phyloP scores from a whole-genome alignment of 1,139 yeast genomes.

The Diutina siamensis region DNA sequence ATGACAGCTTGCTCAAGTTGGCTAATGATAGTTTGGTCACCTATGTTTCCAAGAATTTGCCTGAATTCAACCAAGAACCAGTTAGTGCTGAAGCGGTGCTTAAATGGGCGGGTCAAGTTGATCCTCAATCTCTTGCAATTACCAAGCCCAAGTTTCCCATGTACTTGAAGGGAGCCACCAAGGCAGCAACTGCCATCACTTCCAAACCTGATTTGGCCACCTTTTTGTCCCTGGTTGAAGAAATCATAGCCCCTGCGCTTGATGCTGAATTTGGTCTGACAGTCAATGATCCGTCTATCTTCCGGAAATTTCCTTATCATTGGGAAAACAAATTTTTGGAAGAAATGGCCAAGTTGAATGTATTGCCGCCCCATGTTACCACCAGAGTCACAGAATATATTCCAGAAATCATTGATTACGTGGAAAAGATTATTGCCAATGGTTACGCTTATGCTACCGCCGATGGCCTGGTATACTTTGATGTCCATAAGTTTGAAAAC shows the following conservation, averaged over 20 bases:
- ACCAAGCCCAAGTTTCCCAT: constrained; percentile 76
- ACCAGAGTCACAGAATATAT: constrained; percentile 96
- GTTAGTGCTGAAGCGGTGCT: constrained; percentile 25
- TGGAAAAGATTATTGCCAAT: constrained; percentile 57
- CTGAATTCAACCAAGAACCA: constrained; percentile 22
- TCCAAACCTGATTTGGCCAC: constrained; percentile 8
- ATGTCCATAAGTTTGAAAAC: constrained; percentile 70
- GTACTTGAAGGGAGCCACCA: constrained; percentile 57
- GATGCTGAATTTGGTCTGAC: constrained; percentile 64
- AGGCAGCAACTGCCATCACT: constrained; percentile 37
- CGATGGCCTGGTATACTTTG: constrained; percentile 93
- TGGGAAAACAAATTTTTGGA: constrained; percentile 82
- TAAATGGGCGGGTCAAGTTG: constrained; percentile 39
- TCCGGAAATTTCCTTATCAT: constrained; percentile 69
- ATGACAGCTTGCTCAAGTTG: constrained; percentile 25
- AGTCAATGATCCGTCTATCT: constrained; percentile 76
- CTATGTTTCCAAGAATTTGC: constrained; percentile 50
- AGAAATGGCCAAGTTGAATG: constrained; percentile 81
- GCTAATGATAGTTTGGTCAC: constrained; percentile 31
- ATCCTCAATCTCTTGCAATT: constrained; percentile 37
- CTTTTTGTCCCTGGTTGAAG: constrained; percentile 47
- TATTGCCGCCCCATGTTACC: constrained; percentile 70
- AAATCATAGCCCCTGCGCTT: constrained; percentile 60
- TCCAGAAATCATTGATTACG: constrained; percentile 80
- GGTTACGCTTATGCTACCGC: constrained; percentile 77